Percentiles rank a stretch among this genome's conserved stretches.
These are phyloP conservation scores for Fusarium incarnatum DNA, from an alignment of 2,329 filamentous ascomycete genomes.

Conservation along the genomic window DNA sequence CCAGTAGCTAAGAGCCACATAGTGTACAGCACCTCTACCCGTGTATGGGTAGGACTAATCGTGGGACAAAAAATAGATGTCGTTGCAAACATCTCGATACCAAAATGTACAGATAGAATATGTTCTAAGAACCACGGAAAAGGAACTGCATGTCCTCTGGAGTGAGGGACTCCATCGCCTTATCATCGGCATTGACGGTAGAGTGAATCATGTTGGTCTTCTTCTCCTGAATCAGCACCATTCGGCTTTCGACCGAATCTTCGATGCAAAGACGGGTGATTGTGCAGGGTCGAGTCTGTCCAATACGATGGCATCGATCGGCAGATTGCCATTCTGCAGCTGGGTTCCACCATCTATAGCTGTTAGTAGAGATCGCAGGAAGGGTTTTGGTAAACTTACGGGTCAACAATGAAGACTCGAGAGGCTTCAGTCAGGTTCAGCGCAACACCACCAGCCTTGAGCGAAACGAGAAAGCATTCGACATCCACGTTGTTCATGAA, in stretches of 20 bases:
- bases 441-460: conserved; percentile 96
- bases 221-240: conserved; percentile 97
- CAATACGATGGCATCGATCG: conserved; percentile 93
- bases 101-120: neutral
- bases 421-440: conserved; percentile 96
- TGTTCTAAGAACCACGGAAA: conserved; percentile 76
- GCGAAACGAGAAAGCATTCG: conserved; percentile 94
- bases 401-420: conserved; percentile 94
- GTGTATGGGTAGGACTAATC: neutral
- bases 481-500: conserved; percentile 97
- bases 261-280: conserved; percentile 97
- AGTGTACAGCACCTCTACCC: conserved; percentile 8
- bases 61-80: neutral
- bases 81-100: neutral
- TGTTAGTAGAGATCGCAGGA: conserved; percentile 40
- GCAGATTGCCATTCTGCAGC: conserved; percentile 99
- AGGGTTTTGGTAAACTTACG: conserved; percentile 67
- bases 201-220: conserved; percentile 98
- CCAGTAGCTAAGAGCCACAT: conserved; percentile 6
- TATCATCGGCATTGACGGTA: conserved; percentile 92
- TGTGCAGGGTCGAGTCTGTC: conserved; percentile 91
- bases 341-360: conserved; percentile 94
- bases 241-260: conserved; percentile 94
- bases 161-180: conserved; percentile 90
- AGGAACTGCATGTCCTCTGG: conserved; percentile 96